phyloP scores from a whole-genome alignment of 495 filamentous ascomycete species.

The Aspergillus carlsbadensis region DNA sequence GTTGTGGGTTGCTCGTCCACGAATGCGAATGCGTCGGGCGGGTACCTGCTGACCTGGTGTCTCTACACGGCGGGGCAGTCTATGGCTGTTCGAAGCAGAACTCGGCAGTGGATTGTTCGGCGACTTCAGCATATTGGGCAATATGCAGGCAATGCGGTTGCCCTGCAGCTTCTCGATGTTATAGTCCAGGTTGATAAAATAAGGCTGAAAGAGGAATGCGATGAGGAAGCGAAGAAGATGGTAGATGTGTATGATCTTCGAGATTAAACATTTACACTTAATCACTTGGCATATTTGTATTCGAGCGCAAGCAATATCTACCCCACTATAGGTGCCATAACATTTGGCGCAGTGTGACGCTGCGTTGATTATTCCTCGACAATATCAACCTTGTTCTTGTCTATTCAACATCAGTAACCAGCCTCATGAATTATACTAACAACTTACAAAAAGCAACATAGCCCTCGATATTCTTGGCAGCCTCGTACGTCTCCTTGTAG shows the following conservation, averaged over 20 bases:
- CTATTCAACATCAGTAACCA: conserved; percentile 17
- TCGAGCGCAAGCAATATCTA: background rate
- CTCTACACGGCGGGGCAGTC: conserved; percentile 35
- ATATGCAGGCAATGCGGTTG: conserved; percentile 26
- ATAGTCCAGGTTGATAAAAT: background rate
- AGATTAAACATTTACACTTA: no score
- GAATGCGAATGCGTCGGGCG: conserved; percentile 29
- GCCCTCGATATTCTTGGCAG: conserved; percentile 57
- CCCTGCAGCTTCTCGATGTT: conserved; percentile 12
- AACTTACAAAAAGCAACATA: conserved; percentile 67
- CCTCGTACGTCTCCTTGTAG: conserved; percentile 59
- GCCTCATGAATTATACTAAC: background rate
- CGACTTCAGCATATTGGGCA: conserved; percentile 33
- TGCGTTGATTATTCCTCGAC: conserved; percentile 21
- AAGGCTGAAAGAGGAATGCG: background rate
- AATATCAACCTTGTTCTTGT: conserved; percentile 44
- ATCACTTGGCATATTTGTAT: no score
- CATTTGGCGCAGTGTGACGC: no score
- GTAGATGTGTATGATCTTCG: background rate
- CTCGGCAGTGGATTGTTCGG: conserved; percentile 35
- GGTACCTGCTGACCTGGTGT: conserved; percentile 35
- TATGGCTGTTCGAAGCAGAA: conserved; percentile 14
- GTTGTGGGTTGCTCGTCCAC: background rate
- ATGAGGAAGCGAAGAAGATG: background rate
- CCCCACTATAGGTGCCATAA: no score